Evolutionary conservation across 805 yeast species (phyloP), one percentile per base, ranked within the genome.

Genomic region (Lachancea thermotolerans): DNA sequence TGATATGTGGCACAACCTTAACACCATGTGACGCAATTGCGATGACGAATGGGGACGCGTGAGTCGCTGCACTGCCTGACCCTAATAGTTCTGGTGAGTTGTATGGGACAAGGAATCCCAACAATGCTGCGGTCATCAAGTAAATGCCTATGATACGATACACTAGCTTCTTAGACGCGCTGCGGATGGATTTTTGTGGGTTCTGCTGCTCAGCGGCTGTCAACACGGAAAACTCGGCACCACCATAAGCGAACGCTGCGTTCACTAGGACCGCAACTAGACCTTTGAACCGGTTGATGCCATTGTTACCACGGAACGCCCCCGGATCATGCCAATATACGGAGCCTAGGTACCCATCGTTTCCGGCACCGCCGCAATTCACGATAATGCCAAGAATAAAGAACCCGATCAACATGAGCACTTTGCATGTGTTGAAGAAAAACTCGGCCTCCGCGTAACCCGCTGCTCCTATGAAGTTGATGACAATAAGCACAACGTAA

Each of bases 1-100:
- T 80, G 51, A 83, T 78, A 39, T 81, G 77, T 41, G 89, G 89
- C 41, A 82, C 73, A 33, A 79, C 85, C 39, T 69, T 66, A 52
- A 82, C 78, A 55, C 83, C 82, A 34, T 76, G 84, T 45, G 71
- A 68, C 29, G 71, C 61, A 44, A 79, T 69, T 29, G 86, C 84
- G 59, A 82, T 72, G 46, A 81, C 85, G 54, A 76, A 81, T 27
- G 88, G 87, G 14, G 88, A 82, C 1, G 83, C 79, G 29, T 75
- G 64, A 38, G 76, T 69, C 48, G 71, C 77, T 36, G 67, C 63
- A 41, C 63, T 53, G 17, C 64, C 54, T 3, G 69, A 55, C 25
- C 81, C 80, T 55, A 67, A 64, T 41, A 74, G 62, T 57, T 70
- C 60, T 33, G 67, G 55, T 16, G 69, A 60, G 53, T 73, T 58